phyloP scores from a whole-genome alignment of 139 green algal species.

The Chlorella sp. region DNA sequence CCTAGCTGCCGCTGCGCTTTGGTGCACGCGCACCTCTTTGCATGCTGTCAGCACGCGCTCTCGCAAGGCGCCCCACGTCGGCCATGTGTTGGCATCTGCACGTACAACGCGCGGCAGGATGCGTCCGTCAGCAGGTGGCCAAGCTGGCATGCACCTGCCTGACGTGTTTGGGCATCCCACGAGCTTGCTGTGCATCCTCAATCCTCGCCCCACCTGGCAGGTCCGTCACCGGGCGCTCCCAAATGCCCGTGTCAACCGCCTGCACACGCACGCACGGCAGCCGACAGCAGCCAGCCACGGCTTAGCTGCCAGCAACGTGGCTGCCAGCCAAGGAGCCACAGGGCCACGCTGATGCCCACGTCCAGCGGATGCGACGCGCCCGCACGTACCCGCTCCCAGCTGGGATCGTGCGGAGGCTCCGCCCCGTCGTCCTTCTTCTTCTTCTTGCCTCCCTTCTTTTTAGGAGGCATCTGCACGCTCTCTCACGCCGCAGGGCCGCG shows the following conservation, averaged over 20 bases:
- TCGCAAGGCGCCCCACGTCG: slow-evolving; percentile 69
- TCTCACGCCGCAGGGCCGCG: too few relatives aligned
- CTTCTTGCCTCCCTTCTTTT: slow-evolving; percentile 7
- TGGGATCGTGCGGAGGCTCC: slow-evolving; percentile 58
- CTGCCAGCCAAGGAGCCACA: not conserved
- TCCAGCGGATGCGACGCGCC: not conserved
- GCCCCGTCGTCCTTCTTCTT: slow-evolving; percentile 53
- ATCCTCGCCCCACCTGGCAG: slow-evolving; percentile 34
- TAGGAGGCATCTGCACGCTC: too few relatives aligned
- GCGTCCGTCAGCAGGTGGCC: too few relatives aligned
- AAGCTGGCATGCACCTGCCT: too few relatives aligned
- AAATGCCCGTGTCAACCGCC: slow-evolving; percentile 57
- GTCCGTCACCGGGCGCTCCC: slow-evolving; percentile 50
- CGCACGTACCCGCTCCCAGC: slow-evolving; percentile 55
- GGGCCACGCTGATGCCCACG: not conserved
- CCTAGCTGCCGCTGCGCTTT: not conserved
- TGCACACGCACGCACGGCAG: slow-evolving; percentile 14
- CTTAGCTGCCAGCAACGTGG: not conserved
- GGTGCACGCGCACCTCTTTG: slow-evolving; percentile 38
- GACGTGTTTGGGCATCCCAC: too few relatives aligned
- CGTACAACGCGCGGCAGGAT: not conserved
- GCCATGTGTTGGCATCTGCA: slow-evolving; percentile 68
- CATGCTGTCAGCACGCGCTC: slow-evolving; percentile 61
- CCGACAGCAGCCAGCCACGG: not conserved
- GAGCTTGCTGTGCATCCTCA: not conserved